Evolutionary conservation across 805 yeast genomes (phyloP), one percentile per base, ranked within the genome.

Genomic region (Priceomyces medius): DNA sequence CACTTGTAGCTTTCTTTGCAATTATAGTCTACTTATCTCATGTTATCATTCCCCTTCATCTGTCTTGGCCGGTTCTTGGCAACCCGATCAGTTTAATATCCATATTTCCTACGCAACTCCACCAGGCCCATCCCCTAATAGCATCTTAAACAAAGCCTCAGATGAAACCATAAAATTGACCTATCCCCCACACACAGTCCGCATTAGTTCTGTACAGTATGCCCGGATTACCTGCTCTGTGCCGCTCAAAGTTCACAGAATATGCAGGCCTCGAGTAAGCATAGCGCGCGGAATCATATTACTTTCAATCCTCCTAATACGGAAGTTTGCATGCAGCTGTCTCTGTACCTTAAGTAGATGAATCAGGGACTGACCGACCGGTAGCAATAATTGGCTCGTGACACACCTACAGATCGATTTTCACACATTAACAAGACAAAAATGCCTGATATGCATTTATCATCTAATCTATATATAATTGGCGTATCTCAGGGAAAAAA

Each of bases 281-380:
- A 26, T 14, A 9, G n/a, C 14, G 29, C 5, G 10, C 29, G 29
- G 29, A 26, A 26, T 26, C n/a, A 5, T 26, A n/a, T 8, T n/a
- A n/a, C 10, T 5, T n/a, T 14, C 5, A 26, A 26, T 26, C 12
- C 5, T 7, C 21, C 24, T 8, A 32, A 16, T 18, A 6, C 3
- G 35, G 35, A 32, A 32, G 20, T 17, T 14, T 19, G 24, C 23
- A n/a, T 18, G 20, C 21, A 32, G 35, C 17, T 32, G 23, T 19
- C 23, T 32, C 14, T 13, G 35, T 32, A 32, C 35, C 35, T 32
- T 32, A 23, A 21, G 35, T 32, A 20, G 4, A 32, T 35, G 38
- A 35, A 35, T 24, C 38, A 35, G 38, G 38, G 38, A 35, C 38
- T 31, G n/a, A n/a, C 14, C 24, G 38, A 35, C 29, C 38, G 26